These are phyloP conservation scores for Tremella fuciformis DNA, from an alignment of 768 basidiomycete genomes.

Conservation along the genomic window DNA sequence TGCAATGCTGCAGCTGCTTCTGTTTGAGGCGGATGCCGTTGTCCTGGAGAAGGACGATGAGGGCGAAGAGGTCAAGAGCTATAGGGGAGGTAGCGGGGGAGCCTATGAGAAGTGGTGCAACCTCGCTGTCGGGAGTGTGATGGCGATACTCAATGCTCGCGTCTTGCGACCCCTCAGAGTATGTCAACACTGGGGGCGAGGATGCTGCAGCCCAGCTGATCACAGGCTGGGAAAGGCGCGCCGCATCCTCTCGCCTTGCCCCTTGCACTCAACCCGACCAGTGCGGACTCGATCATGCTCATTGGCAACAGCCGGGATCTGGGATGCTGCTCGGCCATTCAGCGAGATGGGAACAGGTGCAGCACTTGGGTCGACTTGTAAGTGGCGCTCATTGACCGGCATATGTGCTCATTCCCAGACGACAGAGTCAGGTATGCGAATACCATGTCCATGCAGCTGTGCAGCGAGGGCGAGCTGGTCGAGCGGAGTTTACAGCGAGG, in stretches of 20 bases:
- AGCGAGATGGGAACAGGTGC: conserved; percentile 76
- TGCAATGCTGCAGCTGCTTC: conserved; percentile 72
- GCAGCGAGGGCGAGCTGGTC: conserved; percentile 65
- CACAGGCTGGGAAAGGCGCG: conserved; percentile 47
- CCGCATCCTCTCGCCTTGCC: conserved; percentile 79
- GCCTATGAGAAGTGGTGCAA: conserved; percentile 82
- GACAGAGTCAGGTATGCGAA: conserved; percentile 78
- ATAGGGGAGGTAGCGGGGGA: conserved; percentile 84
- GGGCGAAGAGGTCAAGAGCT: conserved; percentile 63
- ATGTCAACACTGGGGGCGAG: conserved; percentile 25
- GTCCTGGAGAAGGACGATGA: conserved; percentile 56
- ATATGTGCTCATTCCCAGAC: conserved; percentile 48
- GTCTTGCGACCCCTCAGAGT: conserved; percentile 85
- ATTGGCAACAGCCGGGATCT: conserved; percentile 84
- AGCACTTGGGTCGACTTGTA: conserved; percentile 77
- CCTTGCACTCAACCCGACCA: conserved; percentile 81
- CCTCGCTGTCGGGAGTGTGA: conserved; percentile 80
- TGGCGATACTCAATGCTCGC: conserved; percentile 82
- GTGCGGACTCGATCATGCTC: conserved; percentile 71
- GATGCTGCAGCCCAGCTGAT: neutral
- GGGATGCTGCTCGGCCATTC: conserved; percentile 73
- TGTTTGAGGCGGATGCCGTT: conserved; percentile 79
- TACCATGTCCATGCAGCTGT: conserved; percentile 84
- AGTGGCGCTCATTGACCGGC: conserved; percentile 15
- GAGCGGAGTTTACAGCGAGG: conserved; percentile 85